Base-by-base conservation (phyloP, 2,329 filamentous ascomycete genomes). In the Talaromyces sp. region DNA sequence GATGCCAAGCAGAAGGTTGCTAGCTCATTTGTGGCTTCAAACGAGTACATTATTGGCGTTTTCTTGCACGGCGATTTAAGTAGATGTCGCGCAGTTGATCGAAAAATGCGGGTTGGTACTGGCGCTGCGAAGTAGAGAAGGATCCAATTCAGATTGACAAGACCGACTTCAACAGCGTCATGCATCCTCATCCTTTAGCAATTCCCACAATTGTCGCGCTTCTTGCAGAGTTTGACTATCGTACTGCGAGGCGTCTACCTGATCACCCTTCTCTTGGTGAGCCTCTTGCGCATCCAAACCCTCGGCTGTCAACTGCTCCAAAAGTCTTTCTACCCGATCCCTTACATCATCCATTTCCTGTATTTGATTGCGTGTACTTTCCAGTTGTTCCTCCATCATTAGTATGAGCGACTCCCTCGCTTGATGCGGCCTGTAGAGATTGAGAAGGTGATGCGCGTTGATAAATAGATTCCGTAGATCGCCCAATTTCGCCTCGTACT, bases 341-440 rank as follows among this genome's bases (percentile, higher is more conserved):
- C 97, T 82, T 62, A 93, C 82, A 42, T 86, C 83, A 69, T 88
- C 86, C 65, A 95, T 90, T 76, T 89, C 89, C 67, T 88, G 86
- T 59, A 92, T 92, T 76, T 97, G 92, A 61, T 84, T 84, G 67
- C 84, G 85, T 61, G 88, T 88, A 68, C 81, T 83, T 68, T 91
- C 87, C 33, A 96, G 78, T 70, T 93, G 89, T 67, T 90, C 88
- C 76, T 96, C 90, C 89, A 97, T 92, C 80, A 93, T 85, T 67
- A 88, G 78, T 35, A 96, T 96, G 63, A 96, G 81, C 31, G 88
- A 92, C 79, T 97, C 93, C 50, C 93, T 81, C 25, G 93, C 92
- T 78, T 98, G 93, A 73, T 97, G 93, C 9, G 93, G 93, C 35
- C 93, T 85, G 77, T 96, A 98, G 75, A 96, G 88, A 75, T 99